Percentiles rank a stretch among this genome's conserved stretches.
Evolutionary conservation across 1,139 yeast species (phyloP).

Genomic region (Barnettozyma hawaiiensis): DNA sequence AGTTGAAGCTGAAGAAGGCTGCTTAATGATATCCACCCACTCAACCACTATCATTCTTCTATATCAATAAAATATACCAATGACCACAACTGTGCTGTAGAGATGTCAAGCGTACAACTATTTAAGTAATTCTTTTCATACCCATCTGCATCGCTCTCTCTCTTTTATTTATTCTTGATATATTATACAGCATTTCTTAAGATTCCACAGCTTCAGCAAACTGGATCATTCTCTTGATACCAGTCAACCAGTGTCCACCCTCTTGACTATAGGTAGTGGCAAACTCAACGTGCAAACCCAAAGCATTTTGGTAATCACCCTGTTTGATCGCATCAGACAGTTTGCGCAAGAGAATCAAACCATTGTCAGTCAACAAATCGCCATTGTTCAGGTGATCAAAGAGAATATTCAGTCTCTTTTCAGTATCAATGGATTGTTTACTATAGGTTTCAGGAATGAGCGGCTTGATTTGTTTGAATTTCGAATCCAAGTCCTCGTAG

Average conservation of each 20-base stretch:
- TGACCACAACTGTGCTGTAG: background rate
- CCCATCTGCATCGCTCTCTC: too few species aligned
- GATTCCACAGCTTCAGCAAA: conserved; percentile 43
- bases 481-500: conserved; percentile 46
- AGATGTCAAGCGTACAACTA: background rate
- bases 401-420: conserved; percentile 69
- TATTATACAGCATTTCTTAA: background rate
- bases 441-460: conserved; percentile 68
- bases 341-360: conserved; percentile 47
- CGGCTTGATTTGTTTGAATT: conserved; percentile 62
- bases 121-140: too few species aligned
- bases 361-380: conserved; percentile 55
- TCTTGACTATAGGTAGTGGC: conserved; percentile 66
- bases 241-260: conserved; percentile 90
- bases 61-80: background rate
- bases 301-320: conserved; percentile 58
- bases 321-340: conserved; percentile 47
- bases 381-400: conserved; percentile 77
- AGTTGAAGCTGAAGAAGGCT: conserved; percentile 34
- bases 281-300: conserved; percentile 50
- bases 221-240: conserved; percentile 81
- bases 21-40: conserved; percentile 1
- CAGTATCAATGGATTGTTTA: conserved; percentile 77
- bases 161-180: too few species aligned
- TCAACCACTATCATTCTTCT: background rate